phyloP scores from a whole-genome alignment of 441 rosid genomes.

The Euphorbia corollata region DNA sequence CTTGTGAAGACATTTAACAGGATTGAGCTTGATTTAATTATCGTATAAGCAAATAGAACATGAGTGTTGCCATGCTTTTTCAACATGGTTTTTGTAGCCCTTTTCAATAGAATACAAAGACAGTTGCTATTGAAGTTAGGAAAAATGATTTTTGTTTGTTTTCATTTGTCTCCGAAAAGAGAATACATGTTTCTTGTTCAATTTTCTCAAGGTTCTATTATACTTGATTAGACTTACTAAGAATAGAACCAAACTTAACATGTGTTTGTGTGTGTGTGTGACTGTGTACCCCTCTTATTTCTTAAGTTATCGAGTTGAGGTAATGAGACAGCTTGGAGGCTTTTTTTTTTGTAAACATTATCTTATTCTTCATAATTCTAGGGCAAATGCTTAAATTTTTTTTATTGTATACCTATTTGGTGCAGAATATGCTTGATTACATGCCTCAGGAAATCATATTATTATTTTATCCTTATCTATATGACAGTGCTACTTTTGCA shows the following conservation, averaged over 20 bases:
- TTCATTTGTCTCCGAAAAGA: slow-evolving; percentile 4
- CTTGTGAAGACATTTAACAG: neutral
- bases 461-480: slow-evolving; percentile 11
- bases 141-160: neutral
- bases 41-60: neutral
- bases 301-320: neutral
- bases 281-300: neutral
- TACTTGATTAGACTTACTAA: neutral
- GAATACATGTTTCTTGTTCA: neutral
- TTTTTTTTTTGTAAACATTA: neutral
- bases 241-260: neutral
- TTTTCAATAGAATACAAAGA: neutral
- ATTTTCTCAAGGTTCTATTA: neutral
- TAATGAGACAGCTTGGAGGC: neutral
- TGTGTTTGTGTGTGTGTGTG: neutral
- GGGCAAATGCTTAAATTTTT: neutral
- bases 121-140: neutral
- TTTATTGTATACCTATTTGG: neutral
- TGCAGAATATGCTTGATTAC: slow-evolving; percentile 16
- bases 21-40: neutral
- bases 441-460: slow-evolving; percentile 7
- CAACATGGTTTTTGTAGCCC: neutral
- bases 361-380: slow-evolving; percentile 3
- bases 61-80: neutral
- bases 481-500: slow-evolving; percentile 35